Conservation (phyloP, 768 basidiomycete genomes). For the Lentinula sp. region DNA sequence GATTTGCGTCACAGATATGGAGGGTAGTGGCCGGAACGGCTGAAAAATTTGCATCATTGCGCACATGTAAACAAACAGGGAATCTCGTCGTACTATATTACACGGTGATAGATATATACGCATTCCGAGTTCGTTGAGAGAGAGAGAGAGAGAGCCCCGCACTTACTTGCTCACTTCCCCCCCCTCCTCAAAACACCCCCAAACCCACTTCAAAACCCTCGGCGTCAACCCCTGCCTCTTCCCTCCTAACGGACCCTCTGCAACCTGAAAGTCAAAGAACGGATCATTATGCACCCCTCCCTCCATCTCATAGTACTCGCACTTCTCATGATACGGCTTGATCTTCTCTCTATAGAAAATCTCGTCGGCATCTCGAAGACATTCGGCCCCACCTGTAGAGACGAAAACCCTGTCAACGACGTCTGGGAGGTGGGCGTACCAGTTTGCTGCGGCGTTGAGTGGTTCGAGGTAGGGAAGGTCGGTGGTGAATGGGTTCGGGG, state of each 20-base stretch:
- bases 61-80: too few species aligned
- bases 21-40: too few species aligned
- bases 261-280: constrained; percentile 17
- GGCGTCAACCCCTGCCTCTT: neutral
- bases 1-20: too few species aligned
- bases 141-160: too few species aligned
- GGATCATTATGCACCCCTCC: constrained; percentile 32
- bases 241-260: neutral
- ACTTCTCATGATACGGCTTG: constrained; percentile 11
- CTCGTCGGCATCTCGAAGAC: constrained; percentile 24
- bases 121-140: too few species aligned
- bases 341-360: constrained; percentile 17
- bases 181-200: neutral
- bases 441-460: constrained; percentile 22
- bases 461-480: constrained; percentile 22
- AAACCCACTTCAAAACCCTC: neutral
- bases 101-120: too few species aligned
- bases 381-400: constrained; percentile 28
- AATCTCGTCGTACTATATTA: too few species aligned
- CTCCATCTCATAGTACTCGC: constrained; percentile 21
- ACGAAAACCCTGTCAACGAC: constrained; percentile 28
- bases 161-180: too few species aligned
- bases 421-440: constrained; percentile 25
- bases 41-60: too few species aligned
- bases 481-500: constrained; percentile 17